These are phyloP conservation scores for Stachybotrys chartarum DNA, from an alignment of 2,329 filamentous ascomycete genomes.

Conservation along the genomic window DNA sequence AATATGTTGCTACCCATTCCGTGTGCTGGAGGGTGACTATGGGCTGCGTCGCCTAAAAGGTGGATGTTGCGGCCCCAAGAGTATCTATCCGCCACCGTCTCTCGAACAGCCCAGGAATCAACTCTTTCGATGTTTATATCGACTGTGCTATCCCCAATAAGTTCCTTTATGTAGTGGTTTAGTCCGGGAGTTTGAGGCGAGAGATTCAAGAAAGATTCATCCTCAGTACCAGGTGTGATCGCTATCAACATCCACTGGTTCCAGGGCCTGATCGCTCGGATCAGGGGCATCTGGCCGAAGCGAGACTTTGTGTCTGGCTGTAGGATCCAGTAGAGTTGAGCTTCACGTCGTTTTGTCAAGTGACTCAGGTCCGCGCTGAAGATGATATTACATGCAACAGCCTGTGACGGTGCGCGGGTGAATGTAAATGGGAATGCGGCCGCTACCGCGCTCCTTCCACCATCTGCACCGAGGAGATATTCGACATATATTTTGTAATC, in stretches of 20 bases:
- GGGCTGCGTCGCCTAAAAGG: conserved; percentile 43
- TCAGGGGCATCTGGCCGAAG: conserved; percentile 42
- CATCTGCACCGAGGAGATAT: conserved; percentile 51
- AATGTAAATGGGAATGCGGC: conserved; percentile 28
- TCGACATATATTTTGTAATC: conserved; percentile 37
- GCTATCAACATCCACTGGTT: conserved; percentile 55
- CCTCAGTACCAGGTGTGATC: conserved; percentile 28
- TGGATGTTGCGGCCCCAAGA: conserved; percentile 37
- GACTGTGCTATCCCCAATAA: conserved; percentile 47
- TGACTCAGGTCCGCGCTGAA: conserved; percentile 41
- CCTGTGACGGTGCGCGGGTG: conserved; percentile 34
- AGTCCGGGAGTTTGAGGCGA: conserved; percentile 32
- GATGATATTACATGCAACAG: conserved; percentile 32
- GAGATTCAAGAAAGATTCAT: conserved; percentile 17
- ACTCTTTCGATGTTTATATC: conserved; percentile 42
- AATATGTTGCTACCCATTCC: conserved; percentile 53
- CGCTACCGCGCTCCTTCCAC: conserved; percentile 30
- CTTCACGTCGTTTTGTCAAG: conserved; percentile 39
- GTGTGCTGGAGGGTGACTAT: conserved; percentile 50
- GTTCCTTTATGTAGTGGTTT: conserved; percentile 34
- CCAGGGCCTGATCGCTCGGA: conserved; percentile 58
- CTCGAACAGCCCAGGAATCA: conserved; percentile 54
- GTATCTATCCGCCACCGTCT: conserved; percentile 52
- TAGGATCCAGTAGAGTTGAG: conserved; percentile 57
- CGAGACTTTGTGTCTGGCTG: conserved; percentile 42